A percentile compares a stretch with the other conserved stretches of the same genome.
These are phyloP conservation scores for Aspergillus steynii DNA, from an alignment of 495 filamentous ascomycete species.

Conservation along the genomic window DNA sequence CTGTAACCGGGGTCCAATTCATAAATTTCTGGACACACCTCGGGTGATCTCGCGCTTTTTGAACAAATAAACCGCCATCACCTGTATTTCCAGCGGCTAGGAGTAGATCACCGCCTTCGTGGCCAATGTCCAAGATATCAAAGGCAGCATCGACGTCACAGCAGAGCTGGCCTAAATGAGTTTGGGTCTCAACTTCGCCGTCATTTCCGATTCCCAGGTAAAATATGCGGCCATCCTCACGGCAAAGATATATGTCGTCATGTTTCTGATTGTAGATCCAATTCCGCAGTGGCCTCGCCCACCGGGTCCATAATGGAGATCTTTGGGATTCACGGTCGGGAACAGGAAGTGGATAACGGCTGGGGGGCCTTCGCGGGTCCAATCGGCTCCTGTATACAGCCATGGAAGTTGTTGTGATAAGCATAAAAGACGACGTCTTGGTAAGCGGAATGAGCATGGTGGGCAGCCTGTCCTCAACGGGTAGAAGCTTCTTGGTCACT, in stretches of 20 bases:
- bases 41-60: slow-evolving; percentile 53
- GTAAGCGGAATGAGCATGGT: slow-evolving; percentile 68
- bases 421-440: slow-evolving; percentile 62
- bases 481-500: slow-evolving; percentile 51
- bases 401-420: slow-evolving; percentile 59
- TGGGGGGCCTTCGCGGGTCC: slow-evolving; percentile 27
- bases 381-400: slow-evolving; percentile 59
- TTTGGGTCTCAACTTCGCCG: slow-evolving; percentile 37
- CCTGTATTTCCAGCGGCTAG: slow-evolving; percentile 79
- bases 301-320: slow-evolving; percentile 54
- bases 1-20: slow-evolving; percentile 82
- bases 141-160: slow-evolving; percentile 50
- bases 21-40: slow-evolving; percentile 60
- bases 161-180: slow-evolving; percentile 39
- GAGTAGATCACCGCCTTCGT: slow-evolving; percentile 68
- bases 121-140: slow-evolving; percentile 47
- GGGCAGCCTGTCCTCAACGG: slow-evolving; percentile 60
- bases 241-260: slow-evolving; percentile 75
- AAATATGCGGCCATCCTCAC: slow-evolving; percentile 76
- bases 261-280: slow-evolving; percentile 55
- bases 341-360: slow-evolving; percentile 32
- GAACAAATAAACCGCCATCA: slow-evolving; percentile 74
- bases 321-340: slow-evolving; percentile 28
- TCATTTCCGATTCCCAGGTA: slow-evolving; percentile 62
- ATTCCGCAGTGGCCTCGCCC: slow-evolving; percentile 70